Evolutionary conservation across 768 basidiomycete species (phyloP), one percentile per base, ranked within the genome.

Genomic region (Baorangia bicolor): DNA sequence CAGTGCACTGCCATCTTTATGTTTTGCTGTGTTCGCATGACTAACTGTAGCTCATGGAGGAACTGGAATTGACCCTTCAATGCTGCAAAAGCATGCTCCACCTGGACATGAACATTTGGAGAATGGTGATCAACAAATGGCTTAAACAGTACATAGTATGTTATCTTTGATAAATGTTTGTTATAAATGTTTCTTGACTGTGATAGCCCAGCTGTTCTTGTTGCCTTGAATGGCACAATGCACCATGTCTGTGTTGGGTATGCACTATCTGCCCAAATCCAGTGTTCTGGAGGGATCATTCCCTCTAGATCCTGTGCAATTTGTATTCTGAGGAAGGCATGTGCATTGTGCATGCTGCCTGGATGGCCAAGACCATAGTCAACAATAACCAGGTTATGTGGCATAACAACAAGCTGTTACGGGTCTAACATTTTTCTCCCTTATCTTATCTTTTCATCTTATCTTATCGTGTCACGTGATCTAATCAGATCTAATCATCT

Each of bases 211-310:
- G 18, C 9, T 2, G n/a, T 16, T 38, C 8, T 9, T 11, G n/a
- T n/a, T 40, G 39, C 1, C 39, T 48, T 48, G 23, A 47, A 47
- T 21, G 46, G 46, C 0, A 51, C 31, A 9, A 42, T 16, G 27
- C 50, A 51, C 50, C 50, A 51, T 1, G 14, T 59, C 31, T 62
- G 31, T 10, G 21, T 6, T 0, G 42, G 12, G 11, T 56, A 56
- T 33, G 43, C 49, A 38, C 41, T 44, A 38, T 51, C 43, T 9
- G 49, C 49, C 49, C 55, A 56, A 10, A 51, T 45, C 49, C 49
- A 56, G 18, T 56, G 42, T 1, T 18, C 21, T 16, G n/a, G 18
- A 5, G 37, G 37, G 8, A 49, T n/a, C 5, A 27, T 20, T 2
- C 1, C 10, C 10, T 20, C 47, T 0, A 23, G 25, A 25, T 37